Evolutionary conservation across 78 protist species (phyloP).

Genomic region (Chrysochromulina parva): DNA sequence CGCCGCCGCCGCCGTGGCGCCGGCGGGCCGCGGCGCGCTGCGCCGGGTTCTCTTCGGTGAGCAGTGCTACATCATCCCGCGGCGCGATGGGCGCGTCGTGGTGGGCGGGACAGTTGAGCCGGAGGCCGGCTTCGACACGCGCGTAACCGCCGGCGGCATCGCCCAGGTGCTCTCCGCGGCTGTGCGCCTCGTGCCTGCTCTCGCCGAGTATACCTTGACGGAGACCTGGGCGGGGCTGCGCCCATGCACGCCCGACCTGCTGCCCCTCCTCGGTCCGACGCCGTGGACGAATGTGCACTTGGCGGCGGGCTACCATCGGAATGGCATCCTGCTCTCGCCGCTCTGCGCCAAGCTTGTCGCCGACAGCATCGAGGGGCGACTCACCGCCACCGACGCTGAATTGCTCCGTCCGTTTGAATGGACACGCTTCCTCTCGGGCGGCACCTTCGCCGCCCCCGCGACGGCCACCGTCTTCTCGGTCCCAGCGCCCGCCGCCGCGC

Average conservation of each 20-base stretch:
- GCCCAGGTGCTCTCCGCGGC: neutral
- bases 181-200: neutral
- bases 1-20: neutral
- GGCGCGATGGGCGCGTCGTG: neutral
- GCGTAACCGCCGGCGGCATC: neutral
- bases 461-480: too few species aligned
- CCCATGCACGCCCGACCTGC: neutral
- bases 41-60: neutral
- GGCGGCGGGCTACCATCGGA: constrained; percentile 7
- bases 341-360: neutral
- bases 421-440: neutral
- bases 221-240: constrained; percentile 23
- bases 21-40: neutral
- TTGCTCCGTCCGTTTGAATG: neutral
- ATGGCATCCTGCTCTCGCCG: constrained; percentile 18
- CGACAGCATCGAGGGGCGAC: neutral
- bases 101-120: constrained; percentile 15
- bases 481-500: too few species aligned
- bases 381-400: neutral
- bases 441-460: too few species aligned
- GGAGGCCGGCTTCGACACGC: neutral
- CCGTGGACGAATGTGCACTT: neutral
- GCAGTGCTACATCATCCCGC: neutral
- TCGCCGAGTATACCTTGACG: neutral
- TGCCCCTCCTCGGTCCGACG: neutral